Base-by-base conservation (phyloP, 2,329 filamentous ascomycete genomes). In the Hymenoscyphus albidus region DNA sequence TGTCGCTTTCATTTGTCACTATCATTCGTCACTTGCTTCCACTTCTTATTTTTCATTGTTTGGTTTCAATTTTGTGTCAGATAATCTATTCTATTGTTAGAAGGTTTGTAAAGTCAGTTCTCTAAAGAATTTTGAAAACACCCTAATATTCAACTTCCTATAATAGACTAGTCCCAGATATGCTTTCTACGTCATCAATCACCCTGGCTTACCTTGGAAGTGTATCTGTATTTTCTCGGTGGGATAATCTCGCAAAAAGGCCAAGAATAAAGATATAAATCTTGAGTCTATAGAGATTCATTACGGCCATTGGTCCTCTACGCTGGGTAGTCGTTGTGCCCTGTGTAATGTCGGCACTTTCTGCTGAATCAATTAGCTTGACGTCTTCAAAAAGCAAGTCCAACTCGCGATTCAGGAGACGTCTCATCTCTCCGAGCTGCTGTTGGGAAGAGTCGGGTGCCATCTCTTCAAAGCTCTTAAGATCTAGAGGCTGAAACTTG, bases 391-490 rank as follows among this genome's bases (percentile, higher is more conserved):
- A 42, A 5, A 42, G 40, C 5, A 13, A 14, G 5, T 10, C 51
- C 32, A 59, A 10, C 32, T 39, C 38, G 5, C n/a, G 31, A 12
- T 59, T 18, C 14, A 39, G 18, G 9, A 59, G 9, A 22, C 58
- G 58, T 39, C 42, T 16, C 58, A 59, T 59, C 58, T 39, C 32
- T n/a, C 18, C 12, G 38, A 59, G 18, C 38, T 59, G 58, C 58
- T 27, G 13, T 16, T 13, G n/a, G 58, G 38, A 42, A 59, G 27
- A 42, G 51, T 59, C 58, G 4, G 58, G 58, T 12, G 32, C 18
- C 58, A 38, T 40, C 6, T n/a, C 5, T 22, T 59, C 58, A 18
- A 59, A 59, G 35, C 38, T 38, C 13, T 44, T n/a, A 4, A 39
- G 32, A 22, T 40, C 18, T 18, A 40, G 42, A 18, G 32, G 58